Evolutionary conservation across 2,329 filamentous ascomycete genomes (phyloP), one percentile per base, ranked within the genome.

Genomic region (Furcasterigmium furcatum): DNA sequence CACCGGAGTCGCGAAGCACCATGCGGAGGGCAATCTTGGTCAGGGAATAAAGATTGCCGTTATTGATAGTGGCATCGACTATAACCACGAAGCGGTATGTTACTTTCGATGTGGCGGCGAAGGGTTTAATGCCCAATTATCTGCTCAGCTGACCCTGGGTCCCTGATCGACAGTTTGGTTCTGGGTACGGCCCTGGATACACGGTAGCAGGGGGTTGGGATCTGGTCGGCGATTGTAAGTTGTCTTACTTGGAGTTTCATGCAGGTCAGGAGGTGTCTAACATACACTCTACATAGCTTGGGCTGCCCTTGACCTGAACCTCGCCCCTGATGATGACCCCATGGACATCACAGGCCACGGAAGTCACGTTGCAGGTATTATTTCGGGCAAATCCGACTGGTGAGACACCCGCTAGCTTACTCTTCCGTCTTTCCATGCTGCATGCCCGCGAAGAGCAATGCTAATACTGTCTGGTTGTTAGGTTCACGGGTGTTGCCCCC

Each of bases 361-460:
- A 2, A 71, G 68, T 2, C 65, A 68, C 44, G 71, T 73, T 29
- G 67, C 74, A 16, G 74, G 75, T 18, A 74, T 74, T 20, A 68
- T 78, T 50, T 73, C 66, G 21, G 74, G 71, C 14, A 63, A 75
- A 30, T 59, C 59, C 52, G 60, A 66, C 47, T 62, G 59, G 62
- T 57, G 49, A 43, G 12, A n/a, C n/a, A n/a, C n/a, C n/a, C n/a
- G n/a, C n/a, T n/a, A n/a, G n/a, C n/a, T n/a, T n/a, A n/a, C n/a
- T n/a, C n/a, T n/a, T n/a, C n/a, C n/a, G n/a, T n/a, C n/a, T n/a
- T n/a, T n/a, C n/a, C n/a, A n/a, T n/a, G n/a, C n/a, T n/a, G n/a
- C n/a, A n/a, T n/a, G n/a, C n/a, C n/a, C n/a, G n/a, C n/a, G n/a
- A n/a, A n/a, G n/a, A n/a, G n/a, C n/a, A n/a, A n/a, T n/a, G n/a